Evolutionary conservation across 768 basidiomycete genomes (phyloP).

Genomic region (Amanita rubescens): DNA sequence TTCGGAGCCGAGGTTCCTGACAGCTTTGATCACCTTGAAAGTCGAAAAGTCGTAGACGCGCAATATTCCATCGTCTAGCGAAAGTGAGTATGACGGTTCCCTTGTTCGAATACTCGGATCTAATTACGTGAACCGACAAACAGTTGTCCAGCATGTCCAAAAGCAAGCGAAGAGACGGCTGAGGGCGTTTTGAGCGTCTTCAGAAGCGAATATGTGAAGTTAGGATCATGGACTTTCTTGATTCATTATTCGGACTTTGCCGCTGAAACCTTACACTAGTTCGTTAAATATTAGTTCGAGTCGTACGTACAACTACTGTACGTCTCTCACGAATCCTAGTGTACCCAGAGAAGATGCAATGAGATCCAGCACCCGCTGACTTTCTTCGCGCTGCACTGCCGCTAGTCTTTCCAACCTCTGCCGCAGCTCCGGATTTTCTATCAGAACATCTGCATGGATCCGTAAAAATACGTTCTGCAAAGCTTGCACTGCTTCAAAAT

Average conservation of each 20-base stretch:
- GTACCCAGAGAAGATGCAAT: slow-evolving; percentile 70
- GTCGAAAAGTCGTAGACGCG: slow-evolving; percentile 58
- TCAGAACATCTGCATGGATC: slow-evolving; percentile 75
- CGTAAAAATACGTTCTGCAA: slow-evolving; percentile 79
- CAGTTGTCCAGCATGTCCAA: slow-evolving; percentile 40
- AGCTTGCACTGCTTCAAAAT: slow-evolving; percentile 94
- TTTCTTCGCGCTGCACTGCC: slow-evolving; percentile 68
- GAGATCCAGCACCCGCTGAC: slow-evolving; percentile 67
- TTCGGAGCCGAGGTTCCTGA: slow-evolving; percentile 48
- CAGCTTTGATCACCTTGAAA: slow-evolving; percentile 54
- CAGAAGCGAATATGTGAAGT: slow-evolving; percentile 13
- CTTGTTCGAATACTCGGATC: slow-evolving; percentile 2
- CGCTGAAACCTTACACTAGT: too few species aligned
- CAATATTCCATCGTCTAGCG: slow-evolving; percentile 49
- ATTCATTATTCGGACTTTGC: background rate
- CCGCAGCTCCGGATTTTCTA: slow-evolving; percentile 61
- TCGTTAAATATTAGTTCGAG: too few species aligned
- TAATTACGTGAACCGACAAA: slow-evolving; percentile 56
- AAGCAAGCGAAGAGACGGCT: slow-evolving; percentile 46
- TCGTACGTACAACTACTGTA: too few species aligned
- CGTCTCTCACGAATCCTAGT: slow-evolving; percentile 68
- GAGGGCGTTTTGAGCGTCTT: slow-evolving; percentile 34
- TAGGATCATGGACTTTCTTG: background rate
- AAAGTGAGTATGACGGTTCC: background rate
- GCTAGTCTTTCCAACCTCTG: slow-evolving; percentile 49